phyloP scores from a whole-genome alignment of 345 rosid genomes.

The Hibiscus mutabilis region DNA sequence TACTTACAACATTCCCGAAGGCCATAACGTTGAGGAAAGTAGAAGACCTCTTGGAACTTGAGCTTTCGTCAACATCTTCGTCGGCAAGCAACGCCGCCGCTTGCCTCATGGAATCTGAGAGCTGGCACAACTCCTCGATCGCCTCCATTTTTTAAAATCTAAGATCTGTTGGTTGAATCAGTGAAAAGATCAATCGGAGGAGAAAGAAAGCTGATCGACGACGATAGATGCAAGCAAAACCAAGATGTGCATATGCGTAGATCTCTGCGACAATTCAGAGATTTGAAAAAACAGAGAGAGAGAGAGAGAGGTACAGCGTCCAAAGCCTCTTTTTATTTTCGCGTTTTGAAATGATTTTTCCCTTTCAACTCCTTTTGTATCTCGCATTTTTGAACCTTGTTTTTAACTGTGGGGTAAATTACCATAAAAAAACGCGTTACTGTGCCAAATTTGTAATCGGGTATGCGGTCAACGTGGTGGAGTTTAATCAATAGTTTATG shows the following conservation, averaged over 20 bases:
- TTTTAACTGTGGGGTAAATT: background rate
- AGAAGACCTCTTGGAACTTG: constrained; percentile 45
- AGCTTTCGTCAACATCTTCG: constrained; percentile 78
- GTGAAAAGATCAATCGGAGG: background rate
- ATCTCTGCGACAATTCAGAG: background rate
- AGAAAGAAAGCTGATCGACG: background rate
- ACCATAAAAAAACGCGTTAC: too few relatives aligned
- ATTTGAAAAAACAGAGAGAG: background rate
- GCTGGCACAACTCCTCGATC: constrained; percentile 73
- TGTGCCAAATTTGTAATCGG: too few relatives aligned
- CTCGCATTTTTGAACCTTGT: background rate
- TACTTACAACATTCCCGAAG: constrained; percentile 84
- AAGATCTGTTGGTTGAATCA: background rate
- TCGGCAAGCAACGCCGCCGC: constrained; percentile 73
- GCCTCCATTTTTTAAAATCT: constrained; percentile 54
- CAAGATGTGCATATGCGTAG: background rate
- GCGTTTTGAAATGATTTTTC: constrained; percentile 1
- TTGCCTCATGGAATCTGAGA: constrained; percentile 77
- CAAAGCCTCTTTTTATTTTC: background rate
- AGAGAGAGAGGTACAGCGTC: background rate
- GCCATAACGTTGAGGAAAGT: constrained; percentile 79
- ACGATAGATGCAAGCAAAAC: background rate
- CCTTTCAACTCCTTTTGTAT: constrained; percentile 7
- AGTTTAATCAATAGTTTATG: too few relatives aligned
- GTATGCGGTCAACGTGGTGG: too few relatives aligned